A percentile compares a stretch with the other conserved stretches of the same genome.
Conservation (phyloP, 2,329 filamentous ascomycete genomes). For the Colletotrichum karsti region DNA sequence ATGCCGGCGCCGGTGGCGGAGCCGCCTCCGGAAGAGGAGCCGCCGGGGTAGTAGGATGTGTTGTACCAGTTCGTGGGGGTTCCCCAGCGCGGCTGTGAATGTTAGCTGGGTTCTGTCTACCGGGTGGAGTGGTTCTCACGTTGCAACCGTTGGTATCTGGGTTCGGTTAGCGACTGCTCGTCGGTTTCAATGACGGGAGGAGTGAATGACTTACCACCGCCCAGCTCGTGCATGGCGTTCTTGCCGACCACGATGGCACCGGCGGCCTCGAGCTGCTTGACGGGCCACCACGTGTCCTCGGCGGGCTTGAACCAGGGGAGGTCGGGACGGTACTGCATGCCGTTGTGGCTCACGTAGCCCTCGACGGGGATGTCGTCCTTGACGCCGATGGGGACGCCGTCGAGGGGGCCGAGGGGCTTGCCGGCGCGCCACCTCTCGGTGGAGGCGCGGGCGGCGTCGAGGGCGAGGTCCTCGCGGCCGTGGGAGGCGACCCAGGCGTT, state of each 20-base stretch:
- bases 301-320: slow-evolving; percentile 57
- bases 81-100: slow-evolving; percentile 66
- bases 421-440: slow-evolving; percentile 76
- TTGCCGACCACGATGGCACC: slow-evolving; percentile 82
- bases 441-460: slow-evolving; percentile 76
- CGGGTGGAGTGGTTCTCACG: slow-evolving; percentile 38
- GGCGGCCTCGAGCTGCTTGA: slow-evolving; percentile 74
- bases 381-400: slow-evolving; percentile 84
- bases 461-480: slow-evolving; percentile 62
- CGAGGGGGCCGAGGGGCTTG: slow-evolving; percentile 72
- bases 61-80: slow-evolving; percentile 84
- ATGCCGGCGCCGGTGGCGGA: slow-evolving; percentile 77
- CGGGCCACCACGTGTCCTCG: slow-evolving; percentile 73
- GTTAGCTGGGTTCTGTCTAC: slow-evolving; percentile 45
- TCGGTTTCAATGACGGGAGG: not conserved
- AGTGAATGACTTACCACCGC: slow-evolving; percentile 61
- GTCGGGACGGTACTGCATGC: slow-evolving; percentile 68
- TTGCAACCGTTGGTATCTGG: slow-evolving; percentile 86
- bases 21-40: slow-evolving; percentile 80
- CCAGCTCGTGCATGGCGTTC: slow-evolving; percentile 83
- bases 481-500: slow-evolving; percentile 78
- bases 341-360: slow-evolving; percentile 74
- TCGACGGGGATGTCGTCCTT: slow-evolving; percentile 82
- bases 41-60: slow-evolving; percentile 78
- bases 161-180: slow-evolving; percentile 27